phyloP scores from a whole-genome alignment of 1,284 basidiomycete species.

The Cronartium quercuum region DNA sequence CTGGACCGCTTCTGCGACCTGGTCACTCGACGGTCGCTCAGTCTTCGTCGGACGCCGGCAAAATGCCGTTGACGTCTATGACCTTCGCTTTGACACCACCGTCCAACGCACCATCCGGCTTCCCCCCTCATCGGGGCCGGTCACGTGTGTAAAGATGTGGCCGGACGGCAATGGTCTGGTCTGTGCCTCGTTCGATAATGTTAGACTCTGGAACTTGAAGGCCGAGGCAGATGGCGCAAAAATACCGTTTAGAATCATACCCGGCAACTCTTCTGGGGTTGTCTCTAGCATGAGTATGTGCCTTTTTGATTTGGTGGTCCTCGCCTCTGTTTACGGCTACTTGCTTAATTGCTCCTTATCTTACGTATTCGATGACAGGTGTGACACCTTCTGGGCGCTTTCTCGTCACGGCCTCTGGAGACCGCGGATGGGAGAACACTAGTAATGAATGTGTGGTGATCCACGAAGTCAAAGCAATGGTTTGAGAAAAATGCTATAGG shows the following conservation, averaged over 20 bases:
- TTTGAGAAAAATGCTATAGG: no score
- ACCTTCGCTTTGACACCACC: constrained; percentile 61
- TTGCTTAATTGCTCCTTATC: neutral
- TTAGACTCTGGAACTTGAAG: constrained; percentile 85
- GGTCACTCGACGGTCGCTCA: constrained; percentile 79
- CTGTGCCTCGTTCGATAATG: constrained; percentile 86
- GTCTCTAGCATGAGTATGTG: constrained; percentile 78
- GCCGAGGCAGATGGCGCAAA: constrained; percentile 63
- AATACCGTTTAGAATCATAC: constrained; percentile 85
- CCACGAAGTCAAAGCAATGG: constrained; percentile 70
- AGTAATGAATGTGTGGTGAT: constrained; percentile 80
- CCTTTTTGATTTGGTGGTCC: constrained; percentile 16
- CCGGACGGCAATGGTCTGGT: constrained; percentile 70
- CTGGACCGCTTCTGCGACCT: constrained; percentile 94
- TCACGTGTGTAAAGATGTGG: constrained; percentile 81
- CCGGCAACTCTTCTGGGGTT: constrained; percentile 89
- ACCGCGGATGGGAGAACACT: constrained; percentile 89
- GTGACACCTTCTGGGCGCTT: constrained; percentile 78
- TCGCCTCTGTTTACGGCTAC: neutral
- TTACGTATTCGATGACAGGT: constrained; percentile 54
- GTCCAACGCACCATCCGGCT: constrained; percentile 63
- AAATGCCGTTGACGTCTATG: constrained; percentile 88
- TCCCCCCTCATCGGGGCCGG: constrained; percentile 79
- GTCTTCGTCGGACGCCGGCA: constrained; percentile 88
- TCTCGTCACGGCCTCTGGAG: constrained; percentile 84